Evolutionary conservation across 2,329 filamentous ascomycete genomes (phyloP).

Genomic region (Cadophora luteo-olivacea): DNA sequence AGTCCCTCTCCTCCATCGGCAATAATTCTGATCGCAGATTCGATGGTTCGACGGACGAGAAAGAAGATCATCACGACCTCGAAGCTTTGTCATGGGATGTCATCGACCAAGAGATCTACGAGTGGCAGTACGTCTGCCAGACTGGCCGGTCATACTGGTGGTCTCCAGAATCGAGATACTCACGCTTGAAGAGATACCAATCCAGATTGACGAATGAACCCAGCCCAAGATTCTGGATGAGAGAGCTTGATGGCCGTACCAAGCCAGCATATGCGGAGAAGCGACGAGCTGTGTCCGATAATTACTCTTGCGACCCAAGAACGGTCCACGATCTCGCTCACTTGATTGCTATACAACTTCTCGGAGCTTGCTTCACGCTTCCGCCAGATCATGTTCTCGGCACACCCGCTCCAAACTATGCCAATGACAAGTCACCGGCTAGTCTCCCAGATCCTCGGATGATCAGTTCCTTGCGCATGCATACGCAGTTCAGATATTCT

Average conservation of each 20-base stretch:
- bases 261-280: conserved; percentile 24
- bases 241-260: conserved; percentile 24
- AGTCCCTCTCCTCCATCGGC: conserved; percentile 39
- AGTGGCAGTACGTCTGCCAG: conserved; percentile 43
- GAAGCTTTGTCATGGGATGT: conserved; percentile 39
- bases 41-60: conserved; percentile 28
- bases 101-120: conserved; percentile 42
- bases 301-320: conserved; percentile 31
- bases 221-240: conserved; percentile 28
- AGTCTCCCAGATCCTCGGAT: conserved; percentile 37
- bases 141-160: conserved; percentile 44
- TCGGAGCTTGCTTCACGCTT: conserved; percentile 44
- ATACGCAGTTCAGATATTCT: conserved; percentile 43
- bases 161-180: conserved; percentile 40
- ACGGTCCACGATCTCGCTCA: conserved; percentile 41
- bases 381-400: conserved; percentile 35
- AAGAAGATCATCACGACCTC: background rate
- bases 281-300: conserved; percentile 38
- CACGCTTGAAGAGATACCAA: conserved; percentile 28
- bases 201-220: conserved; percentile 19
- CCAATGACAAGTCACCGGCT: conserved; percentile 11
- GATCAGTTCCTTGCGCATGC: conserved; percentile 45
- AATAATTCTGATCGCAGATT: conserved; percentile 30
- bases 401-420: conserved; percentile 27
- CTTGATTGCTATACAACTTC: conserved; percentile 42